These are phyloP conservation scores for Wickerhamomyces tratensis DNA, from an alignment of 805 yeast genomes.

Conservation along the genomic window DNA sequence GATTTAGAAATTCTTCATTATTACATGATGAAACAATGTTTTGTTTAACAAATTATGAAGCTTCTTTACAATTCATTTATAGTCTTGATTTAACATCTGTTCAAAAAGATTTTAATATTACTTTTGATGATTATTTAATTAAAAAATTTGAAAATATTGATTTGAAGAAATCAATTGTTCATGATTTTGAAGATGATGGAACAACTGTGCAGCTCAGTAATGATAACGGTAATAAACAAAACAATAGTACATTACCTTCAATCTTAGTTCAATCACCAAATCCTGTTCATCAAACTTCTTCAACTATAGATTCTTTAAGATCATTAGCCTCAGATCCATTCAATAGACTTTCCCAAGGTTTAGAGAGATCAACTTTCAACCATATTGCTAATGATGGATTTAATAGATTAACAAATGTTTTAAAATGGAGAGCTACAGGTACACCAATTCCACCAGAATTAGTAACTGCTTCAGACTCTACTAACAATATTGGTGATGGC, in stretches of 20 bases:
- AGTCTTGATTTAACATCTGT: background rate
- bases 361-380: background rate
- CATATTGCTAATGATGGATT: background rate
- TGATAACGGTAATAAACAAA: too few relatives aligned
- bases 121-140: background rate
- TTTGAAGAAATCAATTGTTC: background rate
- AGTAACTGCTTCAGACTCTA: too few relatives aligned
- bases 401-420: background rate
- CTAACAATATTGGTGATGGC: too few relatives aligned
- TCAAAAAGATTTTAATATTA: background rate
- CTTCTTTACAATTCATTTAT: conserved; percentile 12
- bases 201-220: too few relatives aligned
- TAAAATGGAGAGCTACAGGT: background rate
- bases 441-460: background rate
- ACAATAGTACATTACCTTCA: too few relatives aligned
- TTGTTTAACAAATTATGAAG: conserved; percentile 18
- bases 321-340: background rate
- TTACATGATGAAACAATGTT: conserved; percentile 12
- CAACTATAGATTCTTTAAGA: background rate
- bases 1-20: conserved; percentile 11
- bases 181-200: too few relatives aligned
- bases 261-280: too few relatives aligned
- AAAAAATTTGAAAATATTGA: background rate
- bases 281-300: too few relatives aligned
- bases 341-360: background rate